Evolutionary conservation across 345 rosid genomes (phyloP).

Genomic region (Anastatica hierochuntica): DNA sequence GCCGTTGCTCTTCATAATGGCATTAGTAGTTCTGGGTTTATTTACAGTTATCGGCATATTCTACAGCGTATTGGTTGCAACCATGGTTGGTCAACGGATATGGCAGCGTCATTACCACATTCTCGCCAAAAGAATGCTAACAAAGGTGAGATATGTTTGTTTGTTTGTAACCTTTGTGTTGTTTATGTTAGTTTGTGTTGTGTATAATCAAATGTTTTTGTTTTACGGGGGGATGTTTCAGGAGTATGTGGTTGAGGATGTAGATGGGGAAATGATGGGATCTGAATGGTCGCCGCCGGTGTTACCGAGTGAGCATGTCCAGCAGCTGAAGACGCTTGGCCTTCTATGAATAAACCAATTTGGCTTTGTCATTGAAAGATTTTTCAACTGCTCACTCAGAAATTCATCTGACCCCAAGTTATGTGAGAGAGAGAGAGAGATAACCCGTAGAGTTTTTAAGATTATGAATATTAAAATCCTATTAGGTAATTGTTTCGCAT

Average conservation of each 20-base stretch:
- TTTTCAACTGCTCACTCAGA: too few relatives aligned
- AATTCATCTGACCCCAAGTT: too few relatives aligned
- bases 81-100: constrained; percentile 98
- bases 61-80: constrained; percentile 94
- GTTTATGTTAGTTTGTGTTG: too few relatives aligned
- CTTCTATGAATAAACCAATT: constrained; percentile 68
- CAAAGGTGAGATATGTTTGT: constrained; percentile 61
- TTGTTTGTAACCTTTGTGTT: background rate
- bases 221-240: constrained; percentile 18
- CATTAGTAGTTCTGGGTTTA: constrained; percentile 73
- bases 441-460: too few relatives aligned
- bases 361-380: too few relatives aligned
- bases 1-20: constrained; percentile 75
- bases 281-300: constrained; percentile 88
- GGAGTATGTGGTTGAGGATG: constrained; percentile 99
- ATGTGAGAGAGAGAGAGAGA: too few relatives aligned
- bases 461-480: too few relatives aligned
- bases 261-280: constrained; percentile 76
- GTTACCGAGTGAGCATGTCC: constrained; percentile 81
- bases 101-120: constrained; percentile 99
- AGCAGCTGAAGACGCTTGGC: constrained; percentile 86
- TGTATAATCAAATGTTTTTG: background rate
- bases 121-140: constrained; percentile 94
- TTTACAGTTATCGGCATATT: constrained; percentile 92
- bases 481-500: too few relatives aligned